A percentile compares a stretch with the other conserved stretches of the same genome.
These are phyloP conservation scores for Colletotrichum agaves DNA, from an alignment of 2,329 filamentous ascomycete species.

Conservation along the genomic window DNA sequence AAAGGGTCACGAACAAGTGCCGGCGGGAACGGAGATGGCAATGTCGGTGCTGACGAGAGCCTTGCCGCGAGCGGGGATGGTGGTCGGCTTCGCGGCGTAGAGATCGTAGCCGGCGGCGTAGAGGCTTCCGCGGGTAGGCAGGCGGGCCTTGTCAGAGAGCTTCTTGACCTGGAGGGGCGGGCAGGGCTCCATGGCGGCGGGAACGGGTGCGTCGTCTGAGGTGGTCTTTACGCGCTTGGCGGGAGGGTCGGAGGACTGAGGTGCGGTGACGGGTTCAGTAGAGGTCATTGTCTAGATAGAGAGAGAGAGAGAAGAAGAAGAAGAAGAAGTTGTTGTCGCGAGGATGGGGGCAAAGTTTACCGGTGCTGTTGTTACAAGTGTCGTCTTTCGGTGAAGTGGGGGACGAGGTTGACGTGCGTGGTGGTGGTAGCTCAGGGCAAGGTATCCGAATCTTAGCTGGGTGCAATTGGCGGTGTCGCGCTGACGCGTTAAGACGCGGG, in stretches of 20 bases:
- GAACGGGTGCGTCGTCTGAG: conserved; percentile 46
- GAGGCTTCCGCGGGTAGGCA: conserved; percentile 88
- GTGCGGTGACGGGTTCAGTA: conserved; percentile 56
- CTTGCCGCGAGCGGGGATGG: conserved; percentile 85
- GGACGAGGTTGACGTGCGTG: background rate
- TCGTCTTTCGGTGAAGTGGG: conserved; percentile 2
- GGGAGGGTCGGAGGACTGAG: conserved; percentile 75
- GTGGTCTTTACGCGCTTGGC: conserved; percentile 81
- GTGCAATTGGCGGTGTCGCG: conserved; percentile 30
- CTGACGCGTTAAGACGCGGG: conserved; percentile 24
- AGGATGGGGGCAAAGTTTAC: background rate
- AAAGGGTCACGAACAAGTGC: conserved; percentile 75
- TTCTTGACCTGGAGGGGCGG: conserved; percentile 89
- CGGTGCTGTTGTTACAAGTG: background rate
- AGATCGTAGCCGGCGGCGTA: conserved; percentile 95
- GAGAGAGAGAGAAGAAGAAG: conserved; percentile 24
- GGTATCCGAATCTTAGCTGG: conserved; percentile 2
- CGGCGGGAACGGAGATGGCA: conserved; percentile 87
- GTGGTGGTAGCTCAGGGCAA: background rate
- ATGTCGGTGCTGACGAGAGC: conserved; percentile 91
- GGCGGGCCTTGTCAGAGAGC: conserved; percentile 79
- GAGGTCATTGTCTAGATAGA: conserved; percentile 40
- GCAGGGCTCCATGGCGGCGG: conserved; percentile 51
- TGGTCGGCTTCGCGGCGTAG: conserved; percentile 80
- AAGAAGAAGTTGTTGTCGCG: too few relatives aligned